These are phyloP conservation scores for Otatea glauca DNA, from an alignment of 176 grass and related monocot genomes.

Conservation along the genomic window DNA sequence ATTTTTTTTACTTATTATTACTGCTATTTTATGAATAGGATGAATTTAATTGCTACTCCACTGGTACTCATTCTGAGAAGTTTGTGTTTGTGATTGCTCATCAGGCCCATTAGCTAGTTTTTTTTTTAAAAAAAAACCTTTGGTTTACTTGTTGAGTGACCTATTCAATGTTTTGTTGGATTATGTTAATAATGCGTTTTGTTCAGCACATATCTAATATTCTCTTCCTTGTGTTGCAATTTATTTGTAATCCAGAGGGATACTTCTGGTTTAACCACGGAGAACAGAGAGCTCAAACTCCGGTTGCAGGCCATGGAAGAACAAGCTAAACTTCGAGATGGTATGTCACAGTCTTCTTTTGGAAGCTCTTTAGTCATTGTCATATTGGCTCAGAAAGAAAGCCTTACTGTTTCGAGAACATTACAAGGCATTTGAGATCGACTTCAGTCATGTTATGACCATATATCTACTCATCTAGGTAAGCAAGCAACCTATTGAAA, in stretches of 20 bases:
- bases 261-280: slow-evolving; percentile 77
- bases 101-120: background rate
- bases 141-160: background rate
- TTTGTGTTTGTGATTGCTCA: background rate
- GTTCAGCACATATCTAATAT: background rate
- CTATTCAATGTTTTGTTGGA: background rate
- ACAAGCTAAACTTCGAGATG: slow-evolving; percentile 97
- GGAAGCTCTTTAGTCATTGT: slow-evolving; percentile 16
- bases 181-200: background rate
- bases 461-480: background rate
- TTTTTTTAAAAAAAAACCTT: background rate
- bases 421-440: background rate
- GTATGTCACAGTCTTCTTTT: slow-evolving; percentile 55
- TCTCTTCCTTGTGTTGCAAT: slow-evolving; percentile 17
- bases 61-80: background rate
- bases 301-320: slow-evolving; percentile 95
- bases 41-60: background rate
- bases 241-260: slow-evolving; percentile 71
- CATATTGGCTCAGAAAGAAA: slow-evolving; percentile 5
- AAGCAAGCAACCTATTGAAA: slow-evolving; percentile 13
- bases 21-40: background rate
- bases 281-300: slow-evolving; percentile 96
- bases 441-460: background rate
- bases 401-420: background rate
- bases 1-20: slow-evolving; percentile 7